phyloP scores from a whole-genome alignment of 768 basidiomycete species.

The Xerocomellus dryophilus region DNA sequence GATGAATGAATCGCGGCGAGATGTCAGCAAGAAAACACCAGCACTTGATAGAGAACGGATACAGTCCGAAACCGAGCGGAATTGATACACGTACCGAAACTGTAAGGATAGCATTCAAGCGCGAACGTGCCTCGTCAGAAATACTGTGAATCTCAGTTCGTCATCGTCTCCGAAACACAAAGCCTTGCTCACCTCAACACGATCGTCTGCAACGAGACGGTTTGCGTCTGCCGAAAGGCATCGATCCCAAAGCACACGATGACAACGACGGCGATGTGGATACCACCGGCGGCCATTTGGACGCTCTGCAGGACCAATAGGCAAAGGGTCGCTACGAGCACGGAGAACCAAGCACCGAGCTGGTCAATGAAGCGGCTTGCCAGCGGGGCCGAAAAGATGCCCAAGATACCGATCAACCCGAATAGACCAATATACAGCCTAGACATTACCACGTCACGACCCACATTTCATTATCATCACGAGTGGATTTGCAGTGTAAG shows the following conservation, averaged over 20 bases:
- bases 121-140: constrained; percentile 28
- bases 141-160: constrained; percentile 17
- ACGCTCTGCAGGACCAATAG: constrained; percentile 31
- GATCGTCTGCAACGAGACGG: constrained; percentile 33
- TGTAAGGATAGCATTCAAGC: constrained; percentile 29
- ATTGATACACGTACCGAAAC: constrained; percentile 22
- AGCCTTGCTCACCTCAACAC: constrained; percentile 23
- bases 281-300: constrained; percentile 37
- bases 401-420: constrained; percentile 45
- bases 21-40: not conserved
- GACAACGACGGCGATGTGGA: constrained; percentile 38
- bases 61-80: not conserved
- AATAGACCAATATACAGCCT: constrained; percentile 43
- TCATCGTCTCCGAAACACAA: not conserved
- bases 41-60: not conserved
- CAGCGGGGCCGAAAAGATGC: constrained; percentile 31
- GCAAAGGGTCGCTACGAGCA: constrained; percentile 34
- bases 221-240: constrained; percentile 39
- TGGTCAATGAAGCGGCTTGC: constrained; percentile 28
- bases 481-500: not conserved
- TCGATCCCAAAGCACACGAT: constrained; percentile 43
- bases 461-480: not conserved
- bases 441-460: not conserved
- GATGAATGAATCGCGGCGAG: not conserved
- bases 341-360: constrained; percentile 42